A percentile compares a stretch with the other conserved stretches of the same genome.
Evolutionary conservation across 2,329 filamentous ascomycete genomes (phyloP).

Genomic region (Sporothrix pallida): DNA sequence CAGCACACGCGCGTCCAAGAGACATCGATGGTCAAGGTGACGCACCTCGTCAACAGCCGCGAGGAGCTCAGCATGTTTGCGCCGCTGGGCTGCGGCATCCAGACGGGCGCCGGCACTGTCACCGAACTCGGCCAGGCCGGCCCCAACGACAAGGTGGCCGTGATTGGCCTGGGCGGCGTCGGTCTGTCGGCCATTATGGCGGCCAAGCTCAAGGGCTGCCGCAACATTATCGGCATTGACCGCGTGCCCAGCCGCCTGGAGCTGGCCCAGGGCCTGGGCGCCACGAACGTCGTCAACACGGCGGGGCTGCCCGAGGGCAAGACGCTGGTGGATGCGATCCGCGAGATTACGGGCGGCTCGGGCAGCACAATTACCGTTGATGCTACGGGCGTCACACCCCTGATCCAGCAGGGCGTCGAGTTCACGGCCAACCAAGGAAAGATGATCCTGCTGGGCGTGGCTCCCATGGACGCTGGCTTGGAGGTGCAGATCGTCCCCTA

Average conservation of each 20-base stretch:
- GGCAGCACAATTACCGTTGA: background rate
- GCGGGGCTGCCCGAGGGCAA: background rate
- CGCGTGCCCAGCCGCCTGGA: background rate
- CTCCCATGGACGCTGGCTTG: background rate
- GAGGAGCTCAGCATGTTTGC: slow-evolving; percentile 15
- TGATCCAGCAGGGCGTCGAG: slow-evolving; percentile 1
- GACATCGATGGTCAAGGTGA: slow-evolving; percentile 1
- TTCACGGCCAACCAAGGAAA: slow-evolving; percentile 9
- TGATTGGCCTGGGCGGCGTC: slow-evolving; percentile 4
- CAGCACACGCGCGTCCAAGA: slow-evolving; percentile 2
- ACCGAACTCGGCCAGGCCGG: background rate
- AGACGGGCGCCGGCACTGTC: background rate
- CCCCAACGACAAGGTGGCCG: background rate
- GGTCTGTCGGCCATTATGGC: slow-evolving; percentile 2
- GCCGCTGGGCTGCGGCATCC: slow-evolving; percentile 1
- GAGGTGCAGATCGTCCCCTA: background rate
- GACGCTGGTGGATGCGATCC: background rate
- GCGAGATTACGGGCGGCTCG: background rate
- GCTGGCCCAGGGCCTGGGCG: background rate
- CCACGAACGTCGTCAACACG: background rate
- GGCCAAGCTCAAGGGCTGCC: background rate
- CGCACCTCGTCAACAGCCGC: slow-evolving; percentile 5
- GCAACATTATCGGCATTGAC: slow-evolving; percentile 5
- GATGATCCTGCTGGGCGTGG: slow-evolving; percentile 12
- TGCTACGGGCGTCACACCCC: background rate